phyloP scores from a whole-genome alignment of 257 asterid genomes.

The Cinchona pubescens region DNA sequence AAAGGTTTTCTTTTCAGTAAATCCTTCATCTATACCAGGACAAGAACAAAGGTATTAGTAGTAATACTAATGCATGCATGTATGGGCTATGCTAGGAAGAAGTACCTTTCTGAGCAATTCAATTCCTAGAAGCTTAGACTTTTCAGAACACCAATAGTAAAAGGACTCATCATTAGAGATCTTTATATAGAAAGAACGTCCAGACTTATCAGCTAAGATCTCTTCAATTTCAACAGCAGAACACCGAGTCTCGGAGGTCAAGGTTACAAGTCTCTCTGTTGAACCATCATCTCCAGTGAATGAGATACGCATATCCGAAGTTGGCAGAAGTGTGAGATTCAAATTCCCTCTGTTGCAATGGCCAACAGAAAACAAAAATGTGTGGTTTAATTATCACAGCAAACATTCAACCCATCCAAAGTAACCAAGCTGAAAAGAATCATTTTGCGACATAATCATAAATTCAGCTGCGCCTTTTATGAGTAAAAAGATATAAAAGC shows the following conservation, averaged over 20 bases:
- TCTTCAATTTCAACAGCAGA: slow-evolving; percentile 51
- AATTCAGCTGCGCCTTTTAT: neutral
- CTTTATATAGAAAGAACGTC: slow-evolving; percentile 68
- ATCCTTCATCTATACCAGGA: slow-evolving; percentile 67
- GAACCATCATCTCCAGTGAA: slow-evolving; percentile 85
- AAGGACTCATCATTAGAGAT: slow-evolving; percentile 36
- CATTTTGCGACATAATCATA: neutral
- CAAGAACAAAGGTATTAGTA: slow-evolving; percentile 3
- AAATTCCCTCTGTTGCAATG: slow-evolving; percentile 50
- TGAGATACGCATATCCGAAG: slow-evolving; percentile 75
- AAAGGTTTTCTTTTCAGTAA: slow-evolving; percentile 66
- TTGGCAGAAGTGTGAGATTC: slow-evolving; percentile 77
- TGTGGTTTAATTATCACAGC: neutral
- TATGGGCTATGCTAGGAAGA: neutral
- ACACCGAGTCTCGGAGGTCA: slow-evolving; percentile 38
- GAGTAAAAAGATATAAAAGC: neutral
- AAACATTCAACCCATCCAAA: slow-evolving; percentile 1
- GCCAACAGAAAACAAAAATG: neutral
- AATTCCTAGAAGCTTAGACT: slow-evolving; percentile 63
- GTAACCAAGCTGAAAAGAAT: neutral
- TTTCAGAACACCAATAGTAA: slow-evolving; percentile 83
- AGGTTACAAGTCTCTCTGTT: slow-evolving; percentile 60
- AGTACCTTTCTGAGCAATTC: slow-evolving; percentile 76
- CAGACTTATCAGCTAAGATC: slow-evolving; percentile 69
- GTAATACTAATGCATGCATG: neutral